A percentile compares a stretch with the other conserved stretches of the same genome.
phyloP scores from a whole-genome alignment of 1,284 basidiomycete genomes.

The Schizophyllum commune region DNA sequence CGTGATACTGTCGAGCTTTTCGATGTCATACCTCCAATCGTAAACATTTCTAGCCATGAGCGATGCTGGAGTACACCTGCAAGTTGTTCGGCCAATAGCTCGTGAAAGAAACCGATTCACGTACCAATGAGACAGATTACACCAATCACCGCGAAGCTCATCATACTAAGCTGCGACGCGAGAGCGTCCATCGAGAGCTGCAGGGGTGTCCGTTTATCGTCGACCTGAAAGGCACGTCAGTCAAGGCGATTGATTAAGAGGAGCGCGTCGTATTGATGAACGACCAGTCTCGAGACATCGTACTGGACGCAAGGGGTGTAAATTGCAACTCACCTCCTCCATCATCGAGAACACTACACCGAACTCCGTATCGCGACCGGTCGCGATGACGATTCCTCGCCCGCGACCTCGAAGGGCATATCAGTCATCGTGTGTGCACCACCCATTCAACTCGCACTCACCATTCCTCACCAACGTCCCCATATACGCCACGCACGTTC shows the following conservation, averaged over 20 bases:
- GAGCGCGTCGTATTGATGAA: too few relatives aligned
- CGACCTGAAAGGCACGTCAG: slow-evolving; percentile 62
- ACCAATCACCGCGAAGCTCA: slow-evolving; percentile 91
- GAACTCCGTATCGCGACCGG: slow-evolving; percentile 87
- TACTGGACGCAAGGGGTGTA: too few relatives aligned
- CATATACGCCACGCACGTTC: slow-evolving; percentile 92
- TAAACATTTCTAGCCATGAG: slow-evolving; percentile 98
- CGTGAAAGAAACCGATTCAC: not conserved
- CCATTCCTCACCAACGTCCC: slow-evolving; percentile 93
- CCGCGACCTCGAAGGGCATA: slow-evolving; percentile 59
- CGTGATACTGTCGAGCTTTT: not conserved
- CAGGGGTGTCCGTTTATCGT: slow-evolving; percentile 89
- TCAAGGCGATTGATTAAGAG: too few relatives aligned
- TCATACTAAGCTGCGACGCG: slow-evolving; percentile 83
- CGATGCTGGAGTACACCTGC: slow-evolving; percentile 60
- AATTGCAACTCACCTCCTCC: slow-evolving; percentile 67
- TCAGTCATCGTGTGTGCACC: not conserved
- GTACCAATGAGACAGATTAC: slow-evolving; percentile 86
- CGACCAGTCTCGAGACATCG: too few relatives aligned
- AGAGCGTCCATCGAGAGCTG: slow-evolving; percentile 97
- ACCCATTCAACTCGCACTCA: slow-evolving; percentile 22
- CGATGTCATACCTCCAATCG: slow-evolving; percentile 97
- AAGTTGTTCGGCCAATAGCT: not conserved
- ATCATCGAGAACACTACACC: slow-evolving; percentile 98
- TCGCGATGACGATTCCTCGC: slow-evolving; percentile 85